A percentile compares a stretch with the other conserved stretches of the same genome.
Evolutionary conservation across 495 filamentous ascomycete species (phyloP).

Genomic region (Penicillium robsamsonii): DNA sequence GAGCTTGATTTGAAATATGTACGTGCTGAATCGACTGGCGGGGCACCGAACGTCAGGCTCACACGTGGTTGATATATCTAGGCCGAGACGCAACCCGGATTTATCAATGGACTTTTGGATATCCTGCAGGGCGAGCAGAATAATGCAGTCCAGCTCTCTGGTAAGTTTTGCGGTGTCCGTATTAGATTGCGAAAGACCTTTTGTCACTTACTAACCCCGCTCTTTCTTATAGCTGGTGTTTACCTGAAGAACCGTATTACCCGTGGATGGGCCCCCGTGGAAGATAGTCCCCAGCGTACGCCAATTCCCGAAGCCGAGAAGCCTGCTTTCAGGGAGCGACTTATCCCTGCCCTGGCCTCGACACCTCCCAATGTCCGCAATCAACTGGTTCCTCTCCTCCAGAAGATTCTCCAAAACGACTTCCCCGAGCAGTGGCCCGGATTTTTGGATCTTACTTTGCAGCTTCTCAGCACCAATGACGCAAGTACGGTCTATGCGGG

Average conservation of each 20-base stretch:
- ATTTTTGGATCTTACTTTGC: constrained; percentile 87
- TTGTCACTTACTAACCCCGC: constrained; percentile 16
- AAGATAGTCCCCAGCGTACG: constrained; percentile 60
- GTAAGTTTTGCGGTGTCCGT: constrained; percentile 49
- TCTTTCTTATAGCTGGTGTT: constrained; percentile 69
- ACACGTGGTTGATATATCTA: constrained; percentile 38
- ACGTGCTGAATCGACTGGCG: constrained; percentile 37
- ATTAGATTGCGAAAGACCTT: background rate
- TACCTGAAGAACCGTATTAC: constrained; percentile 97
- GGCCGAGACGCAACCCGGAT: constrained; percentile 89
- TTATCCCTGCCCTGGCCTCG: constrained; percentile 83
- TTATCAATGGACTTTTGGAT: constrained; percentile 86
- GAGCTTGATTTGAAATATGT: constrained; percentile 95
- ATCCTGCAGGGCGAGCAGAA: constrained; percentile 87
- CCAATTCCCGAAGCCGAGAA: constrained; percentile 88
- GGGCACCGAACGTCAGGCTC: constrained; percentile 18
- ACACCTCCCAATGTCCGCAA: constrained; percentile 77
- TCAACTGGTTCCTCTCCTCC: constrained; percentile 88
- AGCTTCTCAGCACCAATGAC: constrained; percentile 79
- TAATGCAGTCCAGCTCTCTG: constrained; percentile 75
- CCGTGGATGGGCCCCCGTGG: constrained; percentile 78
- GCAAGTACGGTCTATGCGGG: constrained; percentile 85
- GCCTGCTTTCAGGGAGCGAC: constrained; percentile 75
- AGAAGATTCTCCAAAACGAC: constrained; percentile 93
- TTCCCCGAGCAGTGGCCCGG: constrained; percentile 92